Evolutionary conservation across 495 filamentous ascomycete species (phyloP).

Genomic region (Sabuloglossum arenarium): DNA sequence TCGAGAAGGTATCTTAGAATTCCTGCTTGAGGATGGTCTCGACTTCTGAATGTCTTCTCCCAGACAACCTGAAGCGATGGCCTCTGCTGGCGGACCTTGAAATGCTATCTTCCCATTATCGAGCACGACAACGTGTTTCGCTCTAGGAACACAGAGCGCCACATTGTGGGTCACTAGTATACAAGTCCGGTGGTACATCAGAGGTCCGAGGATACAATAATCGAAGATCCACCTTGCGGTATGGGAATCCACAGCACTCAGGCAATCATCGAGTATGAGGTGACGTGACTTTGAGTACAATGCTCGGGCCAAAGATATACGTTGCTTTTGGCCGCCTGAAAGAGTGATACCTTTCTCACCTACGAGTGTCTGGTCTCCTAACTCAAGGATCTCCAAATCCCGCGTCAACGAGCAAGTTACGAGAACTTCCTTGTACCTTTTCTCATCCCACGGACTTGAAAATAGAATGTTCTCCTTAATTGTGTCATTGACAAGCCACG

Average conservation of each 20-base stretch:
- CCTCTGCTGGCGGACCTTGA: slow-evolving; percentile 55
- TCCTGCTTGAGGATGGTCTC: slow-evolving; percentile 37
- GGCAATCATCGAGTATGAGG: slow-evolving; percentile 80
- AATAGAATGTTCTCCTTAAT: slow-evolving; percentile 96
- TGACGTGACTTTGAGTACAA: slow-evolving; percentile 85
- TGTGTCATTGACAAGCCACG: slow-evolving; percentile 91
- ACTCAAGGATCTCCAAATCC: slow-evolving; percentile 80
- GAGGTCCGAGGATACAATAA: slow-evolving; percentile 68
- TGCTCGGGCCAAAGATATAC: slow-evolving; percentile 85
- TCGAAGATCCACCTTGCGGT: slow-evolving; percentile 97
- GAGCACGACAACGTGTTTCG: slow-evolving; percentile 63
- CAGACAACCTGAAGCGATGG: slow-evolving; percentile 66
- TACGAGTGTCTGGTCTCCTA: slow-evolving; percentile 81
- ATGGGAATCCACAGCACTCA: slow-evolving; percentile 97
- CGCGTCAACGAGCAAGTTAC: slow-evolving; percentile 84
- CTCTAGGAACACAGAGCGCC: slow-evolving; percentile 55
- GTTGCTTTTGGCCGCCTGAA: slow-evolving; percentile 94
- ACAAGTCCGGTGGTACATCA: slow-evolving; percentile 80
- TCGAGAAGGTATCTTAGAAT: slow-evolving; percentile 50
- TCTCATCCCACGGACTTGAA: slow-evolving; percentile 59
- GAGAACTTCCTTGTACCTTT: slow-evolving; percentile 72
- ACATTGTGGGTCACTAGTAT: slow-evolving; percentile 96
- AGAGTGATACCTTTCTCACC: slow-evolving; percentile 95
- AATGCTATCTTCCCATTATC: slow-evolving; percentile 64
- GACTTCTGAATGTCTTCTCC: slow-evolving; percentile 68